These are phyloP conservation scores for Bromus sterilis DNA, from an alignment of 176 grass and related monocot genomes.

Conservation along the genomic window DNA sequence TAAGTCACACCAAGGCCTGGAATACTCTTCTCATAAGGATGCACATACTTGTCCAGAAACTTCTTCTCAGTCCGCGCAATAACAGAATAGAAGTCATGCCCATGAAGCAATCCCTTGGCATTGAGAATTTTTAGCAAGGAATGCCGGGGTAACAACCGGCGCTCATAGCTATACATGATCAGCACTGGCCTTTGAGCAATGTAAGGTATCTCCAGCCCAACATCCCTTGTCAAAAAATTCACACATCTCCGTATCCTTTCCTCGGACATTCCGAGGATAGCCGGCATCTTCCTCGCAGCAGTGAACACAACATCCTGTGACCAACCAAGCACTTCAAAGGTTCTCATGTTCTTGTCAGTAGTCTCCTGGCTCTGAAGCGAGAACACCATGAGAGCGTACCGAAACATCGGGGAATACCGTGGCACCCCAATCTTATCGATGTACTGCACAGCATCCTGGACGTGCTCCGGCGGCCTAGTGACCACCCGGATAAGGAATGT, in stretches of 20 bases:
- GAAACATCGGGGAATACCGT: neutral
- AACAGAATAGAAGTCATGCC: neutral
- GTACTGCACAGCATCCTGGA: neutral
- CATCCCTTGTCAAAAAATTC: conserved; percentile 17
- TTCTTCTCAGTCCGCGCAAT: neutral
- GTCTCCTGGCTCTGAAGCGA: neutral
- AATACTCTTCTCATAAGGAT: conserved; percentile 12
- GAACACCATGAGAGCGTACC: neutral
- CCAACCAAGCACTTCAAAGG: neutral
- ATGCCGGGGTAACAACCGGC: conserved; percentile 18
- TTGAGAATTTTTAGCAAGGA: conserved; percentile 24
- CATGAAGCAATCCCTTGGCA: neutral
- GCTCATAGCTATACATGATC: conserved; percentile 26
- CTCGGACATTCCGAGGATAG: neutral
- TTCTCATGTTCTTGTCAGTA: neutral
- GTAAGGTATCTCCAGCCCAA: conserved; percentile 15
- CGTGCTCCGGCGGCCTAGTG: neutral
- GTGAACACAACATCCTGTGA: neutral
- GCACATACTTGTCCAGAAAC: conserved; percentile 31
- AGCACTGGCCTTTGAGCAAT: conserved; percentile 6
- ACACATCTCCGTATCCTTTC: neutral
- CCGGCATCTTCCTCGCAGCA: neutral
- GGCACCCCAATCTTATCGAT: neutral
- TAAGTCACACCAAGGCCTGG: conserved; percentile 14
- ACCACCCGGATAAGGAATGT: neutral